phyloP scores from a whole-genome alignment of 2,329 filamentous ascomycete genomes.

The Colletotrichum orbiculare region DNA sequence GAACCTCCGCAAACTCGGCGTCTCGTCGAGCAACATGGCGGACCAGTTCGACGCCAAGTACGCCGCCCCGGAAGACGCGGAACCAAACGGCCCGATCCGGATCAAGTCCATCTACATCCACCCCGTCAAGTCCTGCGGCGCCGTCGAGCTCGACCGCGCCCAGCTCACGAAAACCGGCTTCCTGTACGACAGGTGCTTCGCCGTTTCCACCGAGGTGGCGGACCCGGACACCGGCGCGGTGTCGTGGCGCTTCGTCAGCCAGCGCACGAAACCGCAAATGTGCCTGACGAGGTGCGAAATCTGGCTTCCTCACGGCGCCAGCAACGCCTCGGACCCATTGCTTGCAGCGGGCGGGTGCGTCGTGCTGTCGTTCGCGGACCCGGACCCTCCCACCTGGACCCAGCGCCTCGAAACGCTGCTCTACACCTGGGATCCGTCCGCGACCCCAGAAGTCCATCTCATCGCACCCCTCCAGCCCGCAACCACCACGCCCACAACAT shows the following conservation, averaged over 20 bases:
- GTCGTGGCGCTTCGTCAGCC: constrained; percentile 43
- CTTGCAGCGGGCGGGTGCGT: constrained; percentile 22
- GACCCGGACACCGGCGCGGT: constrained; percentile 35
- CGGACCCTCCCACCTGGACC: constrained; percentile 1
- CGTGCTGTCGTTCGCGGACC: constrained; percentile 9
- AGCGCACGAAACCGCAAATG: constrained; percentile 40
- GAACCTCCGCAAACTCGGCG: constrained; percentile 33
- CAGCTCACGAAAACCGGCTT: constrained; percentile 42
- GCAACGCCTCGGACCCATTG: constrained; percentile 14
- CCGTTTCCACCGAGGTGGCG: constrained; percentile 43
- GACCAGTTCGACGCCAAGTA: constrained; percentile 41
- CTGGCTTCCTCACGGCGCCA: constrained; percentile 28
- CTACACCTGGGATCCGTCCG: constrained; percentile 1
- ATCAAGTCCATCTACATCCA: constrained; percentile 44
- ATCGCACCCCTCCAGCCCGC: constrained; percentile 14
- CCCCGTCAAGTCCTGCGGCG: constrained; percentile 44
- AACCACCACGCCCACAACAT: background rate
- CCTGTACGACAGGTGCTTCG: constrained; percentile 42
- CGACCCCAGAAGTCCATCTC: background rate
- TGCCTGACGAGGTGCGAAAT: constrained; percentile 35
- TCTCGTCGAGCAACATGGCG: constrained; percentile 40
- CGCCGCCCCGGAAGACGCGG: constrained; percentile 15
- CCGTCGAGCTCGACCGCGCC: constrained; percentile 40
- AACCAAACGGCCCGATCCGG: constrained; percentile 25
- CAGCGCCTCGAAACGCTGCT: constrained; percentile 9